Evolutionary conservation across 208 protist species (phyloP).

Genomic region (Vickermania ingenoplastis): DNA sequence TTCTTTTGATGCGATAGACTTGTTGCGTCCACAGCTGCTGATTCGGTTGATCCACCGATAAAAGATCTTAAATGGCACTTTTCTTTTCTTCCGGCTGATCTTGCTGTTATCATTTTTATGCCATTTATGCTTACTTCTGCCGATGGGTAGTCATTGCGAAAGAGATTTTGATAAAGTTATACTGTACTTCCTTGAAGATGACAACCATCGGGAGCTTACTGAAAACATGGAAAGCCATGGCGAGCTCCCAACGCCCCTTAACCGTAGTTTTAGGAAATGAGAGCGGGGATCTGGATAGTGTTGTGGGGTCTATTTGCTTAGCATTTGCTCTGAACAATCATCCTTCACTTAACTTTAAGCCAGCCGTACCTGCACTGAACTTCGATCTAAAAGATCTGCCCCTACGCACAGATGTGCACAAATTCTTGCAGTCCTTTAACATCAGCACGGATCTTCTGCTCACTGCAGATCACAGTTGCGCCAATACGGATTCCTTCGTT

Average conservation of each 20-base stretch:
- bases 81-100: too few relatives aligned
- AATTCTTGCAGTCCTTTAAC: slow-evolving; percentile 34
- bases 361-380: slow-evolving; percentile 54
- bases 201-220: slow-evolving; percentile 15
- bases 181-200: slow-evolving; percentile 67
- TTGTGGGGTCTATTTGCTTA: slow-evolving; percentile 77
- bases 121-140: slow-evolving; percentile 15
- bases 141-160: neutral
- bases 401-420: slow-evolving; percentile 59
- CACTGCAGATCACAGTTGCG: slow-evolving; percentile 20
- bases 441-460: slow-evolving; percentile 32
- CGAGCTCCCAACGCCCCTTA: slow-evolving; percentile 3
- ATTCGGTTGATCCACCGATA: too few relatives aligned
- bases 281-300: slow-evolving; percentile 81
- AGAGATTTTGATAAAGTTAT: slow-evolving; percentile 33
- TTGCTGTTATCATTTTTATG: slow-evolving; percentile 2
- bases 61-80: too few relatives aligned
- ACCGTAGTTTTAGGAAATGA: slow-evolving; percentile 77
- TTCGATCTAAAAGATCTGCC: slow-evolving; percentile 65
- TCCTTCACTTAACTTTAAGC: slow-evolving; percentile 6
- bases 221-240: slow-evolving; percentile 5
- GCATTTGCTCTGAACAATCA: slow-evolving; percentile 48
- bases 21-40: too few relatives aligned
- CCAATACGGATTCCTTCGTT: slow-evolving; percentile 12
- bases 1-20: too few relatives aligned